Base-by-base conservation (phyloP, 176 grass and related monocot species). In the Triticum urartu region DNA sequence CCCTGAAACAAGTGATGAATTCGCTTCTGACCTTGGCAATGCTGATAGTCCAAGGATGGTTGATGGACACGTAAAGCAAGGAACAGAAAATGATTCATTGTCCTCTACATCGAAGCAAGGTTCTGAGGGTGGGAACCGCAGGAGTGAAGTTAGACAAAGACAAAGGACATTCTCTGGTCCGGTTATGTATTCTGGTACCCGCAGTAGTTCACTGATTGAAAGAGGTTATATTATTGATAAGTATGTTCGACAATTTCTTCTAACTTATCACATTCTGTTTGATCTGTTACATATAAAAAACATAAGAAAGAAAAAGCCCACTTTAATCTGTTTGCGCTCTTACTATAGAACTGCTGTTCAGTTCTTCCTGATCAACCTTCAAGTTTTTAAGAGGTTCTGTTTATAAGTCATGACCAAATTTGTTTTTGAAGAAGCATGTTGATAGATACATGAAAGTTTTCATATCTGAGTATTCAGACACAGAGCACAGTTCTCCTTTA, bases 131-230 rank as follows among this genome's bases (percentile, higher is more conserved):
- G 86, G 86, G 71, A 84, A 81, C 10, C 36, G 25, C 63, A 91
- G 64, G 66, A 81, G 64, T 87, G 86, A 92, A 80, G 79, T 79
- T 67, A 81, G 86, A 84, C 89, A 75, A 75, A 75, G 25, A 84
- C 81, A 85, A 60, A 87, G 89, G 72, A 89, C 91, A 67, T 95
- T 83, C 77, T 95, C 93, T 5, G 90, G 96, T 50, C 90, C 93
- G 26, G 67, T 94, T 93, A 11, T 84, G 59, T 78, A 84, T 83
- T 91, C 86, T 86, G 54, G 74, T 79, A 15, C 39, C 20, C 45
- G 56, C 28, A 84, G 79, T 84, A 84, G 68, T 50, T 91, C 85
- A 15, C 11, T 69, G 11, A 84, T 62, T 69, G 93, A 94, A 84
- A 94, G 75, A 86, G 82, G 74, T 9, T 84, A 40, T 33, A 74